phyloP scores from a whole-genome alignment of 2,329 filamentous ascomycete genomes.

The Diplodia corticola region DNA sequence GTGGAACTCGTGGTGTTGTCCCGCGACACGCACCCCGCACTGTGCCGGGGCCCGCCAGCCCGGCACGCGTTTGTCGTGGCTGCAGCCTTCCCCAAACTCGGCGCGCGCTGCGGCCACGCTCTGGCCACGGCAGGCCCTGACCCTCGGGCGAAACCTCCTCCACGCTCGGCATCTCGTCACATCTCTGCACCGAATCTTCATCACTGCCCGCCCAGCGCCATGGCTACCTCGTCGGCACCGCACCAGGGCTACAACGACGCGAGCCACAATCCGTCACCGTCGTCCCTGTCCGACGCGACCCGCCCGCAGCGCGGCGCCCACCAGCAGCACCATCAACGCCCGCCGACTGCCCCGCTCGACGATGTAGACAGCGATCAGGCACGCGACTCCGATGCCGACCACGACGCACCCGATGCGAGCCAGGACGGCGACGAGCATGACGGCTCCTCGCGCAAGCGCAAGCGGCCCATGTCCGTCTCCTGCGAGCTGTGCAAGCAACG shows the following conservation, averaged over 20 bases:
- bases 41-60: background rate
- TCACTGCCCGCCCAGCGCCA: background rate
- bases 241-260: background rate
- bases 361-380: slow-evolving; percentile 30
- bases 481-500: slow-evolving; percentile 78
- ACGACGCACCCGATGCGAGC: slow-evolving; percentile 32
- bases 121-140: background rate
- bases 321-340: background rate
- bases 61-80: background rate
- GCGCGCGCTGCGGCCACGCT: background rate
- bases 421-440: slow-evolving; percentile 2
- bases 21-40: background rate
- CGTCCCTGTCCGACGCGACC: background rate
- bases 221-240: slow-evolving; percentile 1
- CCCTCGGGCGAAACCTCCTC: slow-evolving; percentile 17
- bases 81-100: background rate
- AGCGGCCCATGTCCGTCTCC: slow-evolving; percentile 54
- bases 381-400: slow-evolving; percentile 34
- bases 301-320: background rate
- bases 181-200: slow-evolving; percentile 13
- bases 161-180: slow-evolving; percentile 19
- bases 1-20: slow-evolving; percentile 13
- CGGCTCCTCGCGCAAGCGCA: slow-evolving; percentile 45
- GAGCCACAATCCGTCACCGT: slow-evolving; percentile 2
- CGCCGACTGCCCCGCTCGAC: slow-evolving; percentile 34